Evolutionary conservation across 2,329 filamentous ascomycete genomes (phyloP), one percentile per base, ranked within the genome.

Genomic region (Monosporascus sp.): DNA sequence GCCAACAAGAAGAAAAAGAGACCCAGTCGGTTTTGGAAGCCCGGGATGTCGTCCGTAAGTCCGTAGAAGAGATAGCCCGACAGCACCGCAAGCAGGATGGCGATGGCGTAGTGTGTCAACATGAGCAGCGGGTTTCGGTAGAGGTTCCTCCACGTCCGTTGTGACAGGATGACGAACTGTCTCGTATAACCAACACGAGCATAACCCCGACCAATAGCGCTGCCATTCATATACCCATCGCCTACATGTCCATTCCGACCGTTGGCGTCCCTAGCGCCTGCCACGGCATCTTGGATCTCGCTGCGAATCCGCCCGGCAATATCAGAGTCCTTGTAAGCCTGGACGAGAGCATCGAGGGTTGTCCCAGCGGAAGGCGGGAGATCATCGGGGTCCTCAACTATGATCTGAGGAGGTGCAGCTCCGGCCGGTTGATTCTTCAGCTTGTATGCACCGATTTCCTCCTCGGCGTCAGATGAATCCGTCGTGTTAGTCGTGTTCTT

Each of bases 71-170:
- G 80, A 71, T 89, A 97, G 3, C 94, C 94, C 2, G 93, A 92
- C 54, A 99, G 88, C 5, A 97, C 93, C 2, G 92, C 94, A 6
- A 99, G 81, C 0, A 97, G 75, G 56, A 99, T 97, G 7, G 94
- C 91, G 61, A 97, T 97, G 38, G 94, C 94, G 67, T 97, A 99
- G 72, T 99, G 94, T 0, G 92, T 97, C 54, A 99, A 81, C 94
- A 99, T 99, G 55, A 99, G 77, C 82, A 97, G 92, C 1, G 94
- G 94, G 69, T 99, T 97, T 53, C 94, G 86, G 75, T 99, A 97
- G 7, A 99, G 79, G 67, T 99, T 99, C 67, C 89, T 91, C 93
- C 93, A 99, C 0, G 94, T 99, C 46, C 94, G 85, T 63, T 86
- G 81, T 0, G 93, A 96, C 14, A 99, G 77, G 62, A 99, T 97